phyloP scores from a whole-genome alignment of 495 filamentous ascomycete species.

The Lophium mytilinum region DNA sequence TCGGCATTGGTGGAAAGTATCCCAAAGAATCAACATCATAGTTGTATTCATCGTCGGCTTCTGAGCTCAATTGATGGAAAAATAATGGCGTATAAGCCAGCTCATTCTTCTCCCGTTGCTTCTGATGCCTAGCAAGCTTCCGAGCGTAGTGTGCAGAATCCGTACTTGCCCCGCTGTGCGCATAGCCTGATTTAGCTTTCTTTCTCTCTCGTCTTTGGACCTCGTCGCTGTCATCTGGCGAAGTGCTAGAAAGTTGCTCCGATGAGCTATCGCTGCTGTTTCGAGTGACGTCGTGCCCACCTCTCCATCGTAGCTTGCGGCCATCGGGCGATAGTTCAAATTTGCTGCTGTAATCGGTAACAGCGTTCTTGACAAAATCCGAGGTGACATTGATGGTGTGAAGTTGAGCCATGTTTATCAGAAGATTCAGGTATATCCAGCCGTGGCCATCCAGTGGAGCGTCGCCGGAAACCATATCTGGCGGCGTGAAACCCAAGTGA shows the following conservation, averaged over 20 bases:
- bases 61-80: constrained; percentile 29
- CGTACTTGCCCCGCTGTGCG: constrained; percentile 1
- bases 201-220: neutral
- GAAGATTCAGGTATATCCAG: constrained; percentile 76
- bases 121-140: neutral
- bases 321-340: constrained; percentile 69
- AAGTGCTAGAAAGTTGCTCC: constrained; percentile 10
- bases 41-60: constrained; percentile 18
- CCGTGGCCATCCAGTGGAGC: constrained; percentile 38
- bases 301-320: constrained; percentile 64
- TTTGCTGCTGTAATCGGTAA: constrained; percentile 55
- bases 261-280: constrained; percentile 45
- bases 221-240: constrained; percentile 2
- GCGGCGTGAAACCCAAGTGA: constrained; percentile 56
- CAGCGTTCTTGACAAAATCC: constrained; percentile 60
- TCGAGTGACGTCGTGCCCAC: constrained; percentile 50
- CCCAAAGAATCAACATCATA: constrained; percentile 8
- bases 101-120: constrained; percentile 16
- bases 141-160: constrained; percentile 1
- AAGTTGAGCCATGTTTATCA: constrained; percentile 72
- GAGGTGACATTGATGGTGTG: constrained; percentile 70
- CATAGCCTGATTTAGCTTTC: neutral
- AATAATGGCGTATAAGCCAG: constrained; percentile 35
- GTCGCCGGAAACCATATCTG: constrained; percentile 44
- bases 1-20: constrained; percentile 13